Evolutionary conservation across 208 protist species (phyloP).

Genomic region (Angomonas ambiguus): DNA sequence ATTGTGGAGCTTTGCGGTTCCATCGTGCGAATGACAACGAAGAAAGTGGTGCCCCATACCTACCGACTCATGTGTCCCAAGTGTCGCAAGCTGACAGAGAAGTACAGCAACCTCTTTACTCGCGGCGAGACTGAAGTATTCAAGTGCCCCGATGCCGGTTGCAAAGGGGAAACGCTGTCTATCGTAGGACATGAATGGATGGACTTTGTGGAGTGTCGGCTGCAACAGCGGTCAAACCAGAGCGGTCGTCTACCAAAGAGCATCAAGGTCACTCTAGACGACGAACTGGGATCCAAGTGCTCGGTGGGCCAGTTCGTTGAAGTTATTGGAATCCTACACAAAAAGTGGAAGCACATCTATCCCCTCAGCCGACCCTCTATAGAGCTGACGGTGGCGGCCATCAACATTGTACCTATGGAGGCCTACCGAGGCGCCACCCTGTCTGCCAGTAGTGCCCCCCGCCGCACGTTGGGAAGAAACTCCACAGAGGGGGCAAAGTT

Average conservation of each 20-base stretch:
- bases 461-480: constrained; percentile 14
- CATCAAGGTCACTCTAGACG: constrained; percentile 76
- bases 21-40: constrained; percentile 78
- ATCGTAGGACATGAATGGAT: constrained; percentile 77
- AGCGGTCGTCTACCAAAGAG: constrained; percentile 70
- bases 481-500: constrained; percentile 41
- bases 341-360: constrained; percentile 61
- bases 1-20: constrained; percentile 75
- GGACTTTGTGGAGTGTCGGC: constrained; percentile 87
- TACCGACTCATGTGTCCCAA: constrained; percentile 64
- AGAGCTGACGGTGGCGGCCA: constrained; percentile 74
- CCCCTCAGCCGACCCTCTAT: constrained; percentile 60
- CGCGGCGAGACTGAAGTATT: constrained; percentile 34
- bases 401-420: constrained; percentile 75
- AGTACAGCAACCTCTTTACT: constrained; percentile 61
- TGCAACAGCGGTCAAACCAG: constrained; percentile 80
- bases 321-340: constrained; percentile 75
- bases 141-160: constrained; percentile 45
- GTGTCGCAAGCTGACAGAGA: constrained; percentile 43
- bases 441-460: constrained; percentile 17
- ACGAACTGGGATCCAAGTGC: constrained; percentile 77
- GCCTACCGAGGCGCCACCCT: constrained; percentile 55
- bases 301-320: constrained; percentile 82
- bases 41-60: constrained; percentile 71
- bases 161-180: constrained; percentile 65